These are phyloP conservation scores for Talaromyces sp. DNA, from an alignment of 2,329 filamentous ascomycete species.

Conservation along the genomic window DNA sequence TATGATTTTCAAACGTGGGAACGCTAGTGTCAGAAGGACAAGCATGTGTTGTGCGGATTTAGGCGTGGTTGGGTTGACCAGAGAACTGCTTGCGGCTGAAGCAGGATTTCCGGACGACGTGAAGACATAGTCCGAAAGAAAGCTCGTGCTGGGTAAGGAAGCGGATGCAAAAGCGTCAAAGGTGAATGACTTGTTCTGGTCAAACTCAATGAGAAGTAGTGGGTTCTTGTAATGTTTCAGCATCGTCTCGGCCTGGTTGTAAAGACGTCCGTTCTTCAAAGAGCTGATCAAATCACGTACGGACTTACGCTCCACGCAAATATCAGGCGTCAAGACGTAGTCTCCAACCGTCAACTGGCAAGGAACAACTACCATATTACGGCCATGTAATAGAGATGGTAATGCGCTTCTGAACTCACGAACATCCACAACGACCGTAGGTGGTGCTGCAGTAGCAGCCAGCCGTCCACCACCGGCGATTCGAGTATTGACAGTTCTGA, in stretches of 20 bases:
- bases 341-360: constrained; percentile 96
- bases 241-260: constrained; percentile 91
- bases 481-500: constrained; percentile 92
- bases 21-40: constrained; percentile 87
- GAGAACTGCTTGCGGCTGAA: constrained; percentile 59
- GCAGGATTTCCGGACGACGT: constrained; percentile 37
- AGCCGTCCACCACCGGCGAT: constrained; percentile 91
- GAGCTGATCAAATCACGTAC: constrained; percentile 87
- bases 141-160: constrained; percentile 41
- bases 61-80: constrained; percentile 61
- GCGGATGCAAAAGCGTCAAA: constrained; percentile 64
- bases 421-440: constrained; percentile 89
- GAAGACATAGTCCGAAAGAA: constrained; percentile 56
- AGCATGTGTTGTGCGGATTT: constrained; percentile 88
- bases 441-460: constrained; percentile 78
- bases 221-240: constrained; percentile 85
- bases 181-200: constrained; percentile 95
- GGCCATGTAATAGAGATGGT: constrained; percentile 85
- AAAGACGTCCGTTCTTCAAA: constrained; percentile 87
- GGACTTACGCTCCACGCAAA: constrained; percentile 93
- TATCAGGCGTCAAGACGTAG: constrained; percentile 86
- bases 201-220: constrained; percentile 95
- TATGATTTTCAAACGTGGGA: constrained; percentile 84
- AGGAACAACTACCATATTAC: constrained; percentile 82
- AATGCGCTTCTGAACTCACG: constrained; percentile 93